A percentile compares a stretch with the other conserved stretches of the same genome.
phyloP scores from a whole-genome alignment of 306 rosid genomes.

The Citrullus mucosospermus region DNA sequence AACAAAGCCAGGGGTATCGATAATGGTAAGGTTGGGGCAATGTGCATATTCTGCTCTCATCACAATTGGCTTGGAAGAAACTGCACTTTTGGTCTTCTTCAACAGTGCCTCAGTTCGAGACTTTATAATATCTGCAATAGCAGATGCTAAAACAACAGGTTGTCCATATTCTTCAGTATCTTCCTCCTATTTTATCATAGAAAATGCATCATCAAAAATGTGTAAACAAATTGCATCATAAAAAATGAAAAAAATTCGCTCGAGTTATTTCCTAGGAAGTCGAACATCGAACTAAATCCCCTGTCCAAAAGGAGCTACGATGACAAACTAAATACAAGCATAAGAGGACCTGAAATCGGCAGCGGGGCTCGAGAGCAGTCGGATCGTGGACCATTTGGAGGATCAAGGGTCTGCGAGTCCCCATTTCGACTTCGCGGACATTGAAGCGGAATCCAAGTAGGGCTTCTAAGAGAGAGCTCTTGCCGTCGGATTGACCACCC shows the following conservation, averaged over 20 bases:
- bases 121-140: constrained; percentile 76
- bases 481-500: constrained; percentile 89
- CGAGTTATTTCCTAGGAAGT: not conserved
- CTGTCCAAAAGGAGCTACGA: not conserved
- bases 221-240: not conserved
- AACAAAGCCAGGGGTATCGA: constrained; percentile 97
- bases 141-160: constrained; percentile 57
- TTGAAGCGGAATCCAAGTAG: constrained; percentile 87
- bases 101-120: constrained; percentile 65
- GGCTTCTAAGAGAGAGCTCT: constrained; percentile 84
- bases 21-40: constrained; percentile 87
- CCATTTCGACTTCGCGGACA: constrained; percentile 95
- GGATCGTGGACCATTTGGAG: constrained; percentile 95
- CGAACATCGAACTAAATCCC: not conserved
- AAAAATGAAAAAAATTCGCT: not conserved
- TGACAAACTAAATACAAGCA: not conserved
- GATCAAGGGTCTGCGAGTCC: constrained; percentile 85
- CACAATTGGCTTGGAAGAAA: constrained; percentile 85
- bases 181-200: constrained; percentile 54
- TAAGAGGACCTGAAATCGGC: constrained; percentile 64
- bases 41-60: constrained; percentile 94
- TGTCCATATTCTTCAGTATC: constrained; percentile 90
- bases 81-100: constrained; percentile 70
- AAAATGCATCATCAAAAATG: not conserved
- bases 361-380: constrained; percentile 71